Base-by-base conservation (phyloP, 2,329 filamentous ascomycete species). In the Harringtonia lauricola region DNA sequence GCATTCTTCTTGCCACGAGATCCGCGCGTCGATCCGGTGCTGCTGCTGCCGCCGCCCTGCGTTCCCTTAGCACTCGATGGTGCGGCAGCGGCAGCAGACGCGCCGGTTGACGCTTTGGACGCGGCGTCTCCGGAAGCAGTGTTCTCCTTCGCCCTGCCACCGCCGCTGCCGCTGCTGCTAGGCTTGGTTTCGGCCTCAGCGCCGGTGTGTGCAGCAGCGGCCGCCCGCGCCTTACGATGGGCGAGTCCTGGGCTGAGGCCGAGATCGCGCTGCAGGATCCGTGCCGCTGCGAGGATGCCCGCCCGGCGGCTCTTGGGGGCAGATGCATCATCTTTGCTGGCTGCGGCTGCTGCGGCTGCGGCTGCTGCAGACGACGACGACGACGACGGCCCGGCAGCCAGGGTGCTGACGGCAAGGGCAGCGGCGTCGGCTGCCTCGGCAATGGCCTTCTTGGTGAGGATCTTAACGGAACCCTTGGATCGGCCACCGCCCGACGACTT, bases 211-310 rank as follows among this genome's bases (percentile, higher is more conserved):
- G n/a, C n/a, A n/a, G n/a, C 71, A 8, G 47, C 47, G 2, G 49
- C 49, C 2, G 49, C 50, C 5, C 76, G 71, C 15, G 74, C 74
- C 55, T 73, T 72, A 46, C 79, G 67, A 57, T 80, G 74, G 14
- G 78, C 74, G 52, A 73, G 76, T 31, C 76, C 76, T 12, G 76
- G 74, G 46, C 74, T 80, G 1, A 83, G 67, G 18, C 79, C 79
- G 17, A 83, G 66, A 49, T 84, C 79, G 29, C 79, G 72, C 57
- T 82, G 78, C 17, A 84, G 54, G 42, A 83, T 76, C 15, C 77
- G 71, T 12, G 79, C 78, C 12, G 79, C 78, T 9, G 76, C 74
- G 26, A 76, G 69, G 42, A 81, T 79, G n/a, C 71, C 74, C 7
- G 72, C 71, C 35, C 74, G 67, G 24, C 75, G 72, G 45, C 68